Percentiles rank a stretch among this genome's conserved stretches.
Conservation (phyloP, 148 eudicot species). For the Spergularia marina region DNA sequence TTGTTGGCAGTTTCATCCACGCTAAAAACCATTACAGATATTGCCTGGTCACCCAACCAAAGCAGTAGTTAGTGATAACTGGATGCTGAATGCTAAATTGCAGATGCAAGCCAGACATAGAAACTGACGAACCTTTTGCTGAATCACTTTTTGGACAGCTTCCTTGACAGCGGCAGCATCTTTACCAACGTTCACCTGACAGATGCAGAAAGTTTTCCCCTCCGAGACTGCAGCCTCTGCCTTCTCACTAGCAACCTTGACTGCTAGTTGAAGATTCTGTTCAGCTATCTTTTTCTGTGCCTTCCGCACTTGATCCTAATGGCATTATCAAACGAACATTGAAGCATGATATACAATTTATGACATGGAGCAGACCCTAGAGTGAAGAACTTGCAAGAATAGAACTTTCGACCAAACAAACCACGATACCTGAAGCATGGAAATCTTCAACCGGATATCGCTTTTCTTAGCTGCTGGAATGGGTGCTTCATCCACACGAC, state of each 20-base stretch:
- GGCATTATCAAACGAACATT: constrained; percentile 11
- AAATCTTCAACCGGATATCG: constrained; percentile 55
- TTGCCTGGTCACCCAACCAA: constrained; percentile 45
- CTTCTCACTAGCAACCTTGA: constrained; percentile 51
- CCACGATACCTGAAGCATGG: constrained; percentile 58
- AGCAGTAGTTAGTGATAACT: constrained; percentile 1
- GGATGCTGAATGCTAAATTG: not conserved
- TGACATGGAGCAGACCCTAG: not conserved
- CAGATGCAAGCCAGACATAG: not conserved
- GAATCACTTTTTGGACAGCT: constrained; percentile 81
- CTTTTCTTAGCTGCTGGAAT: constrained; percentile 84
- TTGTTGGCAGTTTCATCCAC: constrained; percentile 67
- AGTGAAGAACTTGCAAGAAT: not conserved
- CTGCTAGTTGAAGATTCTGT: constrained; percentile 74
- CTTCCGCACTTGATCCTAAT: constrained; percentile 64
- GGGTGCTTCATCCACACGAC: constrained; percentile 62
- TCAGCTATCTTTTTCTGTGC: constrained; percentile 71
- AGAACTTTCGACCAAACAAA: not conserved
- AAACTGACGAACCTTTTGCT: constrained; percentile 57
- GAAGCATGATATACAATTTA: not conserved
- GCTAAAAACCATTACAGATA: constrained; percentile 80
- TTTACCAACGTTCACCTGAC: constrained; percentile 68
- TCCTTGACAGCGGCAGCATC: constrained; percentile 77
- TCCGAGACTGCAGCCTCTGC: constrained; percentile 71
- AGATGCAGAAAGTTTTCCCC: constrained; percentile 71